Evolutionary conservation across 371 early-diverging fungal species (phyloP).

Genomic region (Mucor racemosus): DNA sequence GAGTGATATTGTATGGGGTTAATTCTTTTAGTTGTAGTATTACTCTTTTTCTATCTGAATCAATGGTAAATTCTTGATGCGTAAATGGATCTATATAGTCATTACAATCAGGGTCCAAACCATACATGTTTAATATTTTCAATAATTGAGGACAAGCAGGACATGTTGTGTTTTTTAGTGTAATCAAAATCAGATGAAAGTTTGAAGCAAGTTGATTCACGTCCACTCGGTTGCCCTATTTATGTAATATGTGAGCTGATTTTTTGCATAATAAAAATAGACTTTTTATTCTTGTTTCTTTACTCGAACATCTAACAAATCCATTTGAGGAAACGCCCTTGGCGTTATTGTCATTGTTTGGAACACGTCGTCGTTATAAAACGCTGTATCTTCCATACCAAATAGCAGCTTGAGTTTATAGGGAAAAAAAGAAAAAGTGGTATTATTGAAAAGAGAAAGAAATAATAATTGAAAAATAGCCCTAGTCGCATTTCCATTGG

Average conservation of each 20-base stretch:
- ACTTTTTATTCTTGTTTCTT: not conserved
- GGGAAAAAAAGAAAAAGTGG: no score
- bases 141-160: slow-evolving; percentile 46
- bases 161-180: slow-evolving; percentile 37
- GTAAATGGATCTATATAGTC: slow-evolving; percentile 42
- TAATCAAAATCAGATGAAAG: slow-evolving; percentile 41
- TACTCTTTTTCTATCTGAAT: slow-evolving; percentile 14
- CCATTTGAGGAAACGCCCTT: slow-evolving; percentile 35
- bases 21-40: no score
- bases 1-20: no score
- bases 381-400: slow-evolving; percentile 15
- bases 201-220: slow-evolving; percentile 29
- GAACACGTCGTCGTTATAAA: slow-evolving; percentile 24
- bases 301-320: slow-evolving; percentile 42
- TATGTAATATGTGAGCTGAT: slow-evolving; percentile 3
- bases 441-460: not conserved
- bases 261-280: slow-evolving; percentile 2
- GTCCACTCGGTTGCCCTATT: slow-evolving; percentile 37
- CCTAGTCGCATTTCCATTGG: slow-evolving; percentile 8
- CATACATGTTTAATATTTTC: slow-evolving; percentile 44
- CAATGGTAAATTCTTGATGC: slow-evolving; percentile 19
- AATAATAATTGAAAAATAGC: slow-evolving; percentile 6
- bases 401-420: no score
- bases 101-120: slow-evolving; percentile 31
- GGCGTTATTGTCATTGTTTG: slow-evolving; percentile 49